Evolutionary conservation across 805 yeast genomes (phyloP).

Genomic region (Ogataea neopini): DNA sequence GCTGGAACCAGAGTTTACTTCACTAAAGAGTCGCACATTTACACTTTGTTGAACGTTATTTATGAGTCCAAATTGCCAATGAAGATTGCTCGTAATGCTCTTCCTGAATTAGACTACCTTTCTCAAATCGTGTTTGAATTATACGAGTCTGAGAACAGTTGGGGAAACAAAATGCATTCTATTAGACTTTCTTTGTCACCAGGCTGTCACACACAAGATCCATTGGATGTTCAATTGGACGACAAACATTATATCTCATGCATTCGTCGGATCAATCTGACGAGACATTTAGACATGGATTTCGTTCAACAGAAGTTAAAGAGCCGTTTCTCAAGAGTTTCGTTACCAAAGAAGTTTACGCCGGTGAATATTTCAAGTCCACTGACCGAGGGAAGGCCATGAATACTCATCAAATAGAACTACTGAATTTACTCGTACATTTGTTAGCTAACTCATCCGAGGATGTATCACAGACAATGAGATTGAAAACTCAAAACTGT

Average conservation of each 20-base stretch:
- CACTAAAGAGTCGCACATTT: constrained; percentile 96
- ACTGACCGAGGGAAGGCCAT: constrained; percentile 22
- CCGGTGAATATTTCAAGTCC: constrained; percentile 82
- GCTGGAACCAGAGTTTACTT: constrained; percentile 89
- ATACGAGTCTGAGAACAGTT: constrained; percentile 74
- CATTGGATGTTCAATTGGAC: constrained; percentile 93
- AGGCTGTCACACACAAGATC: constrained; percentile 98
- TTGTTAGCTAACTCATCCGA: neutral
- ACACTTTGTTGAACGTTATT: constrained; percentile 85
- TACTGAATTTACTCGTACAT: neutral
- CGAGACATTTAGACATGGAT: constrained; percentile 92
- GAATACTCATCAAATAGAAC: neutral
- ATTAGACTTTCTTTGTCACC: constrained; percentile 92
- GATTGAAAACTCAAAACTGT: neutral
- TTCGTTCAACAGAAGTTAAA: constrained; percentile 78
- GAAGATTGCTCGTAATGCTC: constrained; percentile 89
- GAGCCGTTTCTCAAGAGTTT: constrained; percentile 81
- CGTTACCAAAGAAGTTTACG: constrained; percentile 86
- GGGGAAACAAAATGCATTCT: constrained; percentile 79
- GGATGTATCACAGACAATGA: neutral
- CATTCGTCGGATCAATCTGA: constrained; percentile 85
- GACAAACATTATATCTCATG: constrained; percentile 96
- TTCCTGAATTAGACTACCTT: constrained; percentile 93
- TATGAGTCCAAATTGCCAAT: constrained; percentile 94
- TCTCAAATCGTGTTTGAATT: constrained; percentile 94